Percentiles rank a stretch among this genome's conserved stretches.
These are phyloP conservation scores for Mycotypha africana DNA, from an alignment of 371 early-diverging fungal species.

Conservation along the genomic window DNA sequence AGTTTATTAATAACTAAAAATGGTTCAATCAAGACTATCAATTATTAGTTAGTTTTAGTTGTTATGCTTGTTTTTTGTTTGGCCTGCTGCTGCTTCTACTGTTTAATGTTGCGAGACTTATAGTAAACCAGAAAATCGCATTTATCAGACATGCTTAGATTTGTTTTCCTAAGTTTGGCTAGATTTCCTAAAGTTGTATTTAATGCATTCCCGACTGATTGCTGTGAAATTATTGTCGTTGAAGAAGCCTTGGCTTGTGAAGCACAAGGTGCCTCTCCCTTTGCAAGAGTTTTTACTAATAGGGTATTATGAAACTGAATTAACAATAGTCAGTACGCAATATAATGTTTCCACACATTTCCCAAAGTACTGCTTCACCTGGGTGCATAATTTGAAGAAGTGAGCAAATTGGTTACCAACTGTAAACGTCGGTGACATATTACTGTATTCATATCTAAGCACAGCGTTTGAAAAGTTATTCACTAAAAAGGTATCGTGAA, in stretches of 20 bases:
- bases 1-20: too few relatives aligned
- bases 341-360: too few relatives aligned
- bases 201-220: conserved; percentile 57
- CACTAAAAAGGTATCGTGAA: too few relatives aligned
- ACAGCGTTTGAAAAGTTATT: too few relatives aligned
- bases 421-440: conserved; percentile 64
- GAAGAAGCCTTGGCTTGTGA: too few relatives aligned
- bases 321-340: too few relatives aligned
- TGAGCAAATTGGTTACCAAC: conserved; percentile 56
- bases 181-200: conserved; percentile 55
- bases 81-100: too few relatives aligned
- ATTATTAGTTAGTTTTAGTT: too few relatives aligned
- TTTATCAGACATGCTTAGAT: conserved; percentile 72
- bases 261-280: too few relatives aligned
- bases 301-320: conserved; percentile 50
- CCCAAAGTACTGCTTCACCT: conserved; percentile 44
- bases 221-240: too few relatives aligned
- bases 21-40: too few relatives aligned
- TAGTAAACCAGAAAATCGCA: conserved; percentile 76
- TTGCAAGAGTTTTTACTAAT: conserved; percentile 47
- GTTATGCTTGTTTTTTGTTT: too few relatives aligned
- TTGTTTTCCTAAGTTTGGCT: conserved; percentile 68
- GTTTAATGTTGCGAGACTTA: conserved; percentile 45
- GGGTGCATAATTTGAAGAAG: conserved; percentile 52
- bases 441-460: conserved; percentile 62